These are phyloP conservation scores for Hymenoscyphus infarciens DNA, from an alignment of 2,329 filamentous ascomycete species.

Conservation along the genomic window DNA sequence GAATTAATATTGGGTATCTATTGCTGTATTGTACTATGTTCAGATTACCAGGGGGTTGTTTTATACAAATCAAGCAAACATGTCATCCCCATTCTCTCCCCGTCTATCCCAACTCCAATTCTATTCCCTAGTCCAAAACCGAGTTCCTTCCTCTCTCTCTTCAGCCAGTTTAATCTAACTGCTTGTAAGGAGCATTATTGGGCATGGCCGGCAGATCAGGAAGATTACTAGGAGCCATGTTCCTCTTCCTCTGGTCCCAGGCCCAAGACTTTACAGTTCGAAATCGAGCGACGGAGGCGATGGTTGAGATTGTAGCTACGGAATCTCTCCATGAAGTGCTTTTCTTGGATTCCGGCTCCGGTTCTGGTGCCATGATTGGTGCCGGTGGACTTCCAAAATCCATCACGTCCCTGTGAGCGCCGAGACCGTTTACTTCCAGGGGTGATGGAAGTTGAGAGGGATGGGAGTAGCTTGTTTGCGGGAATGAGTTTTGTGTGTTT, in stretches of 20 bases:
- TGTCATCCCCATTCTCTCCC: neutral
- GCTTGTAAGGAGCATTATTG: neutral
- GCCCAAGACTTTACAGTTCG: neutral
- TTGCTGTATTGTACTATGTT: neutral
- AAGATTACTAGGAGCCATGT: neutral
- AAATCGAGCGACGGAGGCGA: neutral
- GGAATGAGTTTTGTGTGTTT: neutral
- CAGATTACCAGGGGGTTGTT: neutral
- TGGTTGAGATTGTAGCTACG: neutral
- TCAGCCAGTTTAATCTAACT: neutral
- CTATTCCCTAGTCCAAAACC: neutral
- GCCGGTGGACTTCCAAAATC: too few relatives aligned
- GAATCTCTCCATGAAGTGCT: neutral
- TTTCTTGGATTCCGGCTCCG: neutral
- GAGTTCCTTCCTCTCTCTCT: neutral
- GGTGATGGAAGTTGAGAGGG: neutral
- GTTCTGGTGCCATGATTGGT: neutral
- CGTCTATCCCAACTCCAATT: neutral
- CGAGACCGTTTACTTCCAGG: too few relatives aligned
- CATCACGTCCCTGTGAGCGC: too few relatives aligned
- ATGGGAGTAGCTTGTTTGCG: neutral
- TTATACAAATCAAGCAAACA: neutral
- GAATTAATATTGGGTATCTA: neutral
- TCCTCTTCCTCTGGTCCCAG: conserved; percentile 1
- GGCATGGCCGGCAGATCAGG: neutral